Evolutionary conservation across 208 protist species (phyloP).

Genomic region (Trypanosoma vivax): DNA sequence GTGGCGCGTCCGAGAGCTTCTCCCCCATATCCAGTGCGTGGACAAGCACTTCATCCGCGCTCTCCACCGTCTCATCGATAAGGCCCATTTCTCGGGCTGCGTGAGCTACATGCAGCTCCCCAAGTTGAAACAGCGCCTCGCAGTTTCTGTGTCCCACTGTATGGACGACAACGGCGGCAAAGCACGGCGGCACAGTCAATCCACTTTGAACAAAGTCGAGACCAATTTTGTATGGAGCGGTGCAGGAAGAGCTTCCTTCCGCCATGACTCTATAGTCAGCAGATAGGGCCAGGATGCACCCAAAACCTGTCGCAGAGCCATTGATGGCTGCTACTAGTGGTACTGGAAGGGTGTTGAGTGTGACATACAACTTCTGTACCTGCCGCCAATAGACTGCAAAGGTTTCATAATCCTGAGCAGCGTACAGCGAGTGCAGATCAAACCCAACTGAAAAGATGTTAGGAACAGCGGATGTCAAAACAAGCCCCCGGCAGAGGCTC

Average conservation of each 20-base stretch:
- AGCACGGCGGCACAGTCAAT: constrained; percentile 60
- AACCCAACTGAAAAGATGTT: constrained; percentile 57
- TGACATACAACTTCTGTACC: constrained; percentile 68
- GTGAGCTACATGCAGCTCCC: constrained; percentile 33
- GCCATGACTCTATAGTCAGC: constrained; percentile 82
- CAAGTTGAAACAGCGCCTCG: constrained; percentile 47
- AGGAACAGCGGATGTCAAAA: constrained; percentile 48
- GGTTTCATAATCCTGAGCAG: constrained; percentile 20
- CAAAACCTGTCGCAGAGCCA: constrained; percentile 53
- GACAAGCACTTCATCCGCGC: constrained; percentile 45
- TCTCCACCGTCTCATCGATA: constrained; percentile 63
- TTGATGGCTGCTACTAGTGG: constrained; percentile 66
- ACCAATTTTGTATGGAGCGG: constrained; percentile 45
- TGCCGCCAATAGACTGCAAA: constrained; percentile 60
- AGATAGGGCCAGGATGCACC: constrained; percentile 59
- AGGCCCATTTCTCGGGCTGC: constrained; percentile 47
- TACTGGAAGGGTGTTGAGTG: constrained; percentile 58
- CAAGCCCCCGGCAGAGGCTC: constrained; percentile 35
- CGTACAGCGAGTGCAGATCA: constrained; percentile 42
- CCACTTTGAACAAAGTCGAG: constrained; percentile 51
- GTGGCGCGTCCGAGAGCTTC: constrained; percentile 35
- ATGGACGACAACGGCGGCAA: constrained; percentile 47
- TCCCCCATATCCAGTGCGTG: constrained; percentile 54
- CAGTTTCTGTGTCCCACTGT: constrained; percentile 55
- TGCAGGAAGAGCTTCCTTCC: neutral